These are phyloP conservation scores for Spatholobus suberectus DNA, from an alignment of 306 rosid species.

Conservation along the genomic window DNA sequence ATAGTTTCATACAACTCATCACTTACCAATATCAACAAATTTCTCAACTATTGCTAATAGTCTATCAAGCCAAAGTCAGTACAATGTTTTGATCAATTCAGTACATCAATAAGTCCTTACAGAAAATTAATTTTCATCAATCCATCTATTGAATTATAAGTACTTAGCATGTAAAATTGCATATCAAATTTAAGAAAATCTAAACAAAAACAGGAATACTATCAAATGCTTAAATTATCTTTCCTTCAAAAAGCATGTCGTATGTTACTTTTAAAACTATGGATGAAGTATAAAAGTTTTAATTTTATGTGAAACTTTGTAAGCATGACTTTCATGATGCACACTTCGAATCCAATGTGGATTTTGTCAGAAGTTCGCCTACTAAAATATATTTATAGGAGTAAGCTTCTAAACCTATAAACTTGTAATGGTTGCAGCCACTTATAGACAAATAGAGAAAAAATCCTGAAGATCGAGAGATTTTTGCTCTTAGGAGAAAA, in stretches of 20 bases:
- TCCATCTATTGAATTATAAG: neutral
- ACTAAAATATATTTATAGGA: constrained; percentile 23
- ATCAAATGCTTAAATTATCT: neutral
- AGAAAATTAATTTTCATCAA: neutral
- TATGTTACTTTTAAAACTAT: neutral
- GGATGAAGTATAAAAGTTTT: neutral
- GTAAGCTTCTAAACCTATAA: constrained; percentile 20
- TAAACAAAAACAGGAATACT: neutral
- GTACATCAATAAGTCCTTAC: neutral
- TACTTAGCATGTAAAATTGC: neutral
- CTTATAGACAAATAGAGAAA: neutral
- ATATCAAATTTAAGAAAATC: neutral
- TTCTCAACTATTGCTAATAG: neutral
- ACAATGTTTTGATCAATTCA: constrained; percentile 3
- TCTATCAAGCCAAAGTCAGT: neutral
- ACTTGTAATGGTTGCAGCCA: neutral
- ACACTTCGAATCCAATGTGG: constrained; percentile 2
- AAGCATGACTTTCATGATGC: constrained; percentile 1
- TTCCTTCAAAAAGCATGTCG: neutral
- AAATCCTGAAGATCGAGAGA: neutral
- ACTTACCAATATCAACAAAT: neutral
- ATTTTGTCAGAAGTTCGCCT: neutral
- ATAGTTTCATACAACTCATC: constrained; percentile 8
- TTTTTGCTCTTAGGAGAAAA: neutral
- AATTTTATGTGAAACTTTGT: neutral